Conservation (phyloP, 345 rosid genomes). For the Durio zibethinus region DNA sequence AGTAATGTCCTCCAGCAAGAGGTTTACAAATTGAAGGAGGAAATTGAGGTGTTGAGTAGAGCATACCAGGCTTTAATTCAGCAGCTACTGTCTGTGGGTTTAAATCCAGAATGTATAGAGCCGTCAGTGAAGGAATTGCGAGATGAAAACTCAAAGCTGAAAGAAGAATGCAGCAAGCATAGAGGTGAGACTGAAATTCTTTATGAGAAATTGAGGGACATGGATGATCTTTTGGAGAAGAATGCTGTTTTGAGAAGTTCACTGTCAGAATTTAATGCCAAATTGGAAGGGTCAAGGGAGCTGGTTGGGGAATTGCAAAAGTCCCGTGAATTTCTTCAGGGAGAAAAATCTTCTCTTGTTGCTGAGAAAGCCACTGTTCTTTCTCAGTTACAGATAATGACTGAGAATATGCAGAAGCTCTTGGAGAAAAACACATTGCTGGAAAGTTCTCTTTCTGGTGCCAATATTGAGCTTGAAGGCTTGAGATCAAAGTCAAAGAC, state of each 20-base stretch:
- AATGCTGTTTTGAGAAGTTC: constrained; percentile 62
- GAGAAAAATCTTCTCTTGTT: constrained; percentile 63
- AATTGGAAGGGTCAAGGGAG: constrained; percentile 62
- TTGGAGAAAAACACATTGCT: constrained; percentile 52
- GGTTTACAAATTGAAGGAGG: constrained; percentile 67
- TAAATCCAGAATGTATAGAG: constrained; percentile 49
- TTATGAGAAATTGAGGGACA: constrained; percentile 48
- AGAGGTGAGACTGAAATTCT: constrained; percentile 46
- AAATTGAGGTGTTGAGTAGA: constrained; percentile 48
- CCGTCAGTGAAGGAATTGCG: constrained; percentile 59
- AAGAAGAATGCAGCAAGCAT: constrained; percentile 45
- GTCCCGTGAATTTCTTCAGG: constrained; percentile 56
- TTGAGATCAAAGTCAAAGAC: constrained; percentile 58
- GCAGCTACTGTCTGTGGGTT: constrained; percentile 63
- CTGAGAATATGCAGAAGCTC: constrained; percentile 72
- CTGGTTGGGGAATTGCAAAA: constrained; percentile 54
- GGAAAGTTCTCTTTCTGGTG: constrained; percentile 59
- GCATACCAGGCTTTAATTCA: constrained; percentile 53
- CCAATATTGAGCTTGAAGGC: constrained; percentile 75
- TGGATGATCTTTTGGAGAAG: constrained; percentile 50
- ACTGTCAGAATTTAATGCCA: constrained; percentile 68
- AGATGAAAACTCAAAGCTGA: constrained; percentile 60
- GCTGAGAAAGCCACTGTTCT: constrained; percentile 72
- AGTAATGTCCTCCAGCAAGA: constrained; percentile 69
- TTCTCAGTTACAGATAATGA: constrained; percentile 71